Conservation (phyloP, 805 yeast genomes). For the Metschnikowia reukaufii region DNA sequence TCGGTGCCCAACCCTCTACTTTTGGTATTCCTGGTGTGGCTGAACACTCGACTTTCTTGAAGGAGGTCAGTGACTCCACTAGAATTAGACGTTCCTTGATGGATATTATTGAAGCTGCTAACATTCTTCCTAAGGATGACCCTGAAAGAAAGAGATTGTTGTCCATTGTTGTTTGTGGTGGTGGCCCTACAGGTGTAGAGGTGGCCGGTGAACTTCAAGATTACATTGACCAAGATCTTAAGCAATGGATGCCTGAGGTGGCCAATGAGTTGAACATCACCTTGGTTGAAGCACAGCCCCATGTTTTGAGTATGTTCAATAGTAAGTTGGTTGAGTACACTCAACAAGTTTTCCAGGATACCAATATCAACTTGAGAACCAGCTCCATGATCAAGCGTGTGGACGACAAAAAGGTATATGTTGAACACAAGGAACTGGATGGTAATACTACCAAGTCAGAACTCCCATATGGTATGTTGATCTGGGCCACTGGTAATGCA, state of each 20-base stretch:
- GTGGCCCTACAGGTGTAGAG: slow-evolving; percentile 99
- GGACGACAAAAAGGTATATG: slow-evolving; percentile 66
- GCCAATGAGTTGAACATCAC: slow-evolving; percentile 80
- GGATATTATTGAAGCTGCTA: slow-evolving; percentile 88
- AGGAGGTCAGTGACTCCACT: slow-evolving; percentile 87
- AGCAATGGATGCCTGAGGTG: slow-evolving; percentile 85
- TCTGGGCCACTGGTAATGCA: slow-evolving; percentile 98
- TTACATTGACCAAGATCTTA: slow-evolving; percentile 86
- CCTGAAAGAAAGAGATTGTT: slow-evolving; percentile 82
- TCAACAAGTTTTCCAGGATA: slow-evolving; percentile 64
- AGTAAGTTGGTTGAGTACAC: slow-evolving; percentile 73
- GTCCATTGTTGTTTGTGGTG: slow-evolving; percentile 92
- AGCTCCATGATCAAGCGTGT: slow-evolving; percentile 90
- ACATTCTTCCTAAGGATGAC: slow-evolving; percentile 69
- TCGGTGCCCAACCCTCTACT: slow-evolving; percentile 93
- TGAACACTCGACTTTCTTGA: slow-evolving; percentile 83
- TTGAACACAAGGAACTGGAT: slow-evolving; percentile 60
- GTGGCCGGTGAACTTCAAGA: slow-evolving; percentile 96
- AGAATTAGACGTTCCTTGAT: slow-evolving; percentile 78
- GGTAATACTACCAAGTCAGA: slow-evolving; percentile 61
- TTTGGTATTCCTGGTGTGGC: slow-evolving; percentile 94
- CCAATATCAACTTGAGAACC: slow-evolving; percentile 71
- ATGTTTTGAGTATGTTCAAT: slow-evolving; percentile 77
- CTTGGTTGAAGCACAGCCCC: slow-evolving; percentile 87
- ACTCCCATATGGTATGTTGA: slow-evolving; percentile 87